Conservation (phyloP, 2,329 filamentous ascomycete species). For the Phialocephala subalpina region DNA sequence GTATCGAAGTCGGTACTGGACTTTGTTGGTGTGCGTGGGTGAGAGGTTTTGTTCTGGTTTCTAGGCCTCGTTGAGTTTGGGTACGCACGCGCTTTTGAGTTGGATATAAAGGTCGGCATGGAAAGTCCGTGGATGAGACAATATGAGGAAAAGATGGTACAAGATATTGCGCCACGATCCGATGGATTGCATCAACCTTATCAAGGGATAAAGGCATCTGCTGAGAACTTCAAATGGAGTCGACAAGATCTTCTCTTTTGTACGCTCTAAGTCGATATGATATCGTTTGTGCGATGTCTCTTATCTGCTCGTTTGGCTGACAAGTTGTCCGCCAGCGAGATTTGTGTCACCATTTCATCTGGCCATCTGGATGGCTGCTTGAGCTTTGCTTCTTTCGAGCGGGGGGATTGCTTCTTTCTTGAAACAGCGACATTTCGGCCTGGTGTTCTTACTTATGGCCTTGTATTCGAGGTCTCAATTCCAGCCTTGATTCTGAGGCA, state of each 20-base stretch:
- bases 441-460: background rate
- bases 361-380: background rate
- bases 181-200: background rate
- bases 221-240: background rate
- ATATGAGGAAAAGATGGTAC: background rate
- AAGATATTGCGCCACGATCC: background rate
- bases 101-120: background rate
- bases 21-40: background rate
- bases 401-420: too few relatives aligned
- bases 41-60: background rate
- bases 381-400: background rate
- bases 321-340: background rate
- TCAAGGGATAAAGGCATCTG: background rate
- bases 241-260: background rate
- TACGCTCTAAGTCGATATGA: background rate
- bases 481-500: background rate
- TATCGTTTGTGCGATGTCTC: background rate
- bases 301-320: background rate
- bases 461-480: background rate
- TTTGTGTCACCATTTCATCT: background rate
- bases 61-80: background rate
- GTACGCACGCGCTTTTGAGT: background rate
- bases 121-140: constrained; percentile 6
- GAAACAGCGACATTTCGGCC: background rate
- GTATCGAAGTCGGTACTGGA: background rate